Conservation (phyloP, 805 yeast species). For the Teunomyces cretensis region DNA sequence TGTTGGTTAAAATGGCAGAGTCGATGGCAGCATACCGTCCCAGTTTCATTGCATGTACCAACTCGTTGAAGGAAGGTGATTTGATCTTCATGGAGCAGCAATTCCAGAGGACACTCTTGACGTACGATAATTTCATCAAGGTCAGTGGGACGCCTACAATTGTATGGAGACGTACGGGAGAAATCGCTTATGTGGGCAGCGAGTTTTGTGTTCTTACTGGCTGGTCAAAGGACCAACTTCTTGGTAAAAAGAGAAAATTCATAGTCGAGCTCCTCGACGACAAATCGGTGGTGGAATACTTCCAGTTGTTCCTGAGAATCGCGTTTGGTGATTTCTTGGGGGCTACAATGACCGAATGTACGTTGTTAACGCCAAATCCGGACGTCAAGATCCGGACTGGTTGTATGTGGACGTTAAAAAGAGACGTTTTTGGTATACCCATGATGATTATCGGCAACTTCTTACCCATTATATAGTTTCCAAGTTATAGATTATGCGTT, state of each 20-base stretch:
- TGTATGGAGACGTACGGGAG: constrained; percentile 95
- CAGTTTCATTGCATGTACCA: constrained; percentile 88
- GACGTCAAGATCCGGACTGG: constrained; percentile 66
- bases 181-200: constrained; percentile 91
- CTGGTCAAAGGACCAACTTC: constrained; percentile 72
- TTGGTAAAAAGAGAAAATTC: constrained; percentile 63
- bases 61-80: constrained; percentile 85
- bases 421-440: constrained; percentile 96
- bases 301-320: constrained; percentile 76
- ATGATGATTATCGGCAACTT: constrained; percentile 96
- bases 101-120: constrained; percentile 86
- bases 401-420: constrained; percentile 87
- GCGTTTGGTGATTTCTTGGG: constrained; percentile 92
- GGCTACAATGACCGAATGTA: constrained; percentile 81
- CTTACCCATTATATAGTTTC: constrained; percentile 59
- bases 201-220: constrained; percentile 91
- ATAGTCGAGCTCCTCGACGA: constrained; percentile 87
- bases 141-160: constrained; percentile 92
- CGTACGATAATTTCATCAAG: constrained; percentile 80
- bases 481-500: background rate
- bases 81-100: constrained; percentile 94
- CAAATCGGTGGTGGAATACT: constrained; percentile 80
- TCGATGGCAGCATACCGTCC: constrained; percentile 91
- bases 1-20: constrained; percentile 78
- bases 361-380: constrained; percentile 60